Conservation (phyloP, 805 yeast species). For the Schwanniomyces yamadae region DNA sequence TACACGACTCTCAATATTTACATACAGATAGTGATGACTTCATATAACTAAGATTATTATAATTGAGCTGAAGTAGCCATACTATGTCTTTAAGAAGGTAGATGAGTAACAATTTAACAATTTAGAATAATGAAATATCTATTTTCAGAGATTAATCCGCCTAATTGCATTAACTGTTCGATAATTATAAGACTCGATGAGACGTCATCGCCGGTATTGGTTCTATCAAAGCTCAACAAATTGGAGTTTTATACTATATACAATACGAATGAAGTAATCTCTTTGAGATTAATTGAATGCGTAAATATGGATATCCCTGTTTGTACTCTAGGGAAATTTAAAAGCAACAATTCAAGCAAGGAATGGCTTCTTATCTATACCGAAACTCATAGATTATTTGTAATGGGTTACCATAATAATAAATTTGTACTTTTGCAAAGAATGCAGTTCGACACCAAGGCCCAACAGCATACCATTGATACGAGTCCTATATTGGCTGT, state of each 20-base stretch:
- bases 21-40: too few species aligned
- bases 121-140: constrained; percentile 19
- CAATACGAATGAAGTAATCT: not conserved
- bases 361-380: constrained; percentile 16
- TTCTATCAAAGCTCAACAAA: constrained; percentile 12
- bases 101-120: too few species aligned
- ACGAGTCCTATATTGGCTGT: constrained; percentile 17
- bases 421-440: constrained; percentile 9
- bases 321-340: constrained; percentile 10
- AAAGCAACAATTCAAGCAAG: constrained; percentile 6
- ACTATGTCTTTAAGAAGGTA: too few species aligned
- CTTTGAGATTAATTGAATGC: constrained; percentile 10
- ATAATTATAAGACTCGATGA: constrained; percentile 11
- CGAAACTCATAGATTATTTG: constrained; percentile 9
- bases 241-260: constrained; percentile 13
- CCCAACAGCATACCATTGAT: constrained; percentile 25
- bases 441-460: constrained; percentile 14
- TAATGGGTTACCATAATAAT: constrained; percentile 10
- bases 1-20: too few species aligned
- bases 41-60: too few species aligned
- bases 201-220: constrained; percentile 7
- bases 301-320: constrained; percentile 14
- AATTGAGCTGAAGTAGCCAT: too few species aligned
- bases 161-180: constrained; percentile 14
- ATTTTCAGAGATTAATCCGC: constrained; percentile 17